Percentiles rank a stretch among this genome's conserved stretches.
phyloP scores from a whole-genome alignment of 202 grass and related monocot genomes.

The Carex sylvatica region DNA sequence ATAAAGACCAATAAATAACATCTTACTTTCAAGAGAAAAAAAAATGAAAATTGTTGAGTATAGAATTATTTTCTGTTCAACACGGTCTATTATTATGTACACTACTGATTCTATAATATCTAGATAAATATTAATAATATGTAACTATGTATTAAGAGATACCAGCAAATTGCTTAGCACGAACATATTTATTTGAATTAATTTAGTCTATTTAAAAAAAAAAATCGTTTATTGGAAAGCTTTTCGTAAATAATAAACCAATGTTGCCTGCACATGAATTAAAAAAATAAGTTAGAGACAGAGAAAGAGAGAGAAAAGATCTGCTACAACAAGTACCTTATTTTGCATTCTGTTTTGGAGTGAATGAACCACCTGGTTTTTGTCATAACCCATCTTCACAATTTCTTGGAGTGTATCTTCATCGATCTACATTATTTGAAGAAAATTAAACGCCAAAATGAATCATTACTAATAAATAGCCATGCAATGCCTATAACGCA shows the following conservation, averaged over 20 bases:
- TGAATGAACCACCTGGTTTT: constrained; percentile 65
- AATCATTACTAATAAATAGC: background rate
- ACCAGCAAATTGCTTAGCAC: no score
- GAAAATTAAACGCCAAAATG: background rate
- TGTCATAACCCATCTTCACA: constrained; percentile 76
- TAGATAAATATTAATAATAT: no score
- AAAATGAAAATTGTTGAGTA: no score
- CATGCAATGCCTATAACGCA: background rate
- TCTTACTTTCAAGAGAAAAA: no score
- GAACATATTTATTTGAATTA: no score
- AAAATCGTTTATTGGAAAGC: no score
- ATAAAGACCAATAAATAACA: no score
- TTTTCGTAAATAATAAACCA: constrained; percentile 55
- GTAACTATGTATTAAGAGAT: no score
- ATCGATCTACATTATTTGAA: constrained; percentile 53
- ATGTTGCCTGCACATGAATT: constrained; percentile 62
- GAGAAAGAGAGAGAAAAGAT: background rate
- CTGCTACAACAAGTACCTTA: constrained; percentile 50
- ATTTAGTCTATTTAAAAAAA: no score
- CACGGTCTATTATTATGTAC: no score
- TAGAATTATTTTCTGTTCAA: no score
- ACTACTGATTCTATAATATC: no score
- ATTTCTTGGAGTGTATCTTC: constrained; percentile 84
- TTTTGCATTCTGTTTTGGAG: constrained; percentile 89
- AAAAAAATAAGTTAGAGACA: background rate